Conservation (phyloP, 2,329 filamentous ascomycete species). For the Aspergillus latus region DNA sequence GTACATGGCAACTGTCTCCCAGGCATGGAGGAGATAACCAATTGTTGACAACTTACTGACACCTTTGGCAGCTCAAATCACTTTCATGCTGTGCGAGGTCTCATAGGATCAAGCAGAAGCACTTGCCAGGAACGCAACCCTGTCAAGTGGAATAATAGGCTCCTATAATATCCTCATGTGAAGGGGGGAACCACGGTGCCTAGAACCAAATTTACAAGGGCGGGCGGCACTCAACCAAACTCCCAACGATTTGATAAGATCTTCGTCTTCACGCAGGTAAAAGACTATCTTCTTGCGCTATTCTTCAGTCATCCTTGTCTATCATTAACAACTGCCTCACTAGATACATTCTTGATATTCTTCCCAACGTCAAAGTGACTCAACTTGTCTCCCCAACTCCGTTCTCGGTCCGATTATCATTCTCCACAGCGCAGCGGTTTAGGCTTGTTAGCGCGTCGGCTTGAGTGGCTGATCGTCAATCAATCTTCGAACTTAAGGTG, state of each 20-base stretch:
- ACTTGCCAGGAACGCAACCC: constrained; percentile 1
- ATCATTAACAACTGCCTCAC: background rate
- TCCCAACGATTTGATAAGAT: constrained; percentile 20
- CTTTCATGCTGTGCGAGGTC: background rate
- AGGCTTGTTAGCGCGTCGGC: constrained; percentile 19
- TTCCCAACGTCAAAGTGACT: constrained; percentile 1
- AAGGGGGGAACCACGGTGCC: constrained; percentile 12
- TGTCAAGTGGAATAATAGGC: constrained; percentile 6
- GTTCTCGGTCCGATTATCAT: constrained; percentile 7
- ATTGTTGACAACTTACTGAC: constrained; percentile 1
- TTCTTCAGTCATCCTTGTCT: background rate
- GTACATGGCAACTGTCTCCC: background rate
- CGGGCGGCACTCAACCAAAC: constrained; percentile 13
- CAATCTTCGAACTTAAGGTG: constrained; percentile 10
- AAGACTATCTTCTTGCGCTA: background rate
- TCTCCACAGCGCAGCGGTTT: constrained; percentile 19
- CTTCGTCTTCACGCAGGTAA: constrained; percentile 3
- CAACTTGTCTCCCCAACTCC: background rate
- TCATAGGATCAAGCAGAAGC: background rate
- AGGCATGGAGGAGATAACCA: background rate
- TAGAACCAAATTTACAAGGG: constrained; percentile 1
- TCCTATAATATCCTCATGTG: constrained; percentile 15
- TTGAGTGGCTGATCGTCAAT: constrained; percentile 19
- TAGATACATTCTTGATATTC: background rate
- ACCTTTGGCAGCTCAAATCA: background rate